Evolutionary conservation across 2,329 filamentous ascomycete species (phyloP), one percentile per base, ranked within the genome.

Genomic region (Curvularia sp.): DNA sequence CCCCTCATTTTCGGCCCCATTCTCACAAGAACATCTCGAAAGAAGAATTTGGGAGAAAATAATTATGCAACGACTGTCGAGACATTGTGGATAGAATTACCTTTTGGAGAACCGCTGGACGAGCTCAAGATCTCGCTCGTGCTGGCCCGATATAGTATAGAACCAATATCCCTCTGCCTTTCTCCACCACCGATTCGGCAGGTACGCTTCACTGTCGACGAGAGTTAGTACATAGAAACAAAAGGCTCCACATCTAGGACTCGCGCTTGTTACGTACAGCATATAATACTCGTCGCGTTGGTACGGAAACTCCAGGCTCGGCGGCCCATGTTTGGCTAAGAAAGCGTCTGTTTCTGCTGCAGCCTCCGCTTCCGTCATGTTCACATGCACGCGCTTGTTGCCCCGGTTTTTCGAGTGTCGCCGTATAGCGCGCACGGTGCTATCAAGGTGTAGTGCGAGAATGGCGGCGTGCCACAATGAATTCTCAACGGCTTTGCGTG

Each of bases 201-300:
- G 65, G 62, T 84, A 87, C 1, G 82, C 83, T 67, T 86, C 73
- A 12, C 70, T 73, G 20, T 12, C 4, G 12, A 38, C n/a, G 31
- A 0, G 26, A 18, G 31, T 50, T 42, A 56, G 48, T n/a, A 24
- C 9, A 13, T 4, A 24, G 39, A 42, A 42, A 13, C 22, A 22
- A 9, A 22, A 24, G 4, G 1, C 9, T 20, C 4, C 5, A 5
- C 28, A 30, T 26, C 13, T 20, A 10, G 4, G 12, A 31, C 5
- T 47, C 8, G 44, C 28, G 10, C 12, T 33, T 79, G 10, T 18
- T 13, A 59, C 67, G 15, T 57, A 73, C 28, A 88, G 77, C 77
- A 84, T 81, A 66, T 88, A 85, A 65, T 87, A 88, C 46, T 83
- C 81, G 57, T 88, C 86, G 22, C 86, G 75, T 50, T 83, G 79